phyloP scores from a whole-genome alignment of 345 rosid species.

The Moricandia arvensis region DNA sequence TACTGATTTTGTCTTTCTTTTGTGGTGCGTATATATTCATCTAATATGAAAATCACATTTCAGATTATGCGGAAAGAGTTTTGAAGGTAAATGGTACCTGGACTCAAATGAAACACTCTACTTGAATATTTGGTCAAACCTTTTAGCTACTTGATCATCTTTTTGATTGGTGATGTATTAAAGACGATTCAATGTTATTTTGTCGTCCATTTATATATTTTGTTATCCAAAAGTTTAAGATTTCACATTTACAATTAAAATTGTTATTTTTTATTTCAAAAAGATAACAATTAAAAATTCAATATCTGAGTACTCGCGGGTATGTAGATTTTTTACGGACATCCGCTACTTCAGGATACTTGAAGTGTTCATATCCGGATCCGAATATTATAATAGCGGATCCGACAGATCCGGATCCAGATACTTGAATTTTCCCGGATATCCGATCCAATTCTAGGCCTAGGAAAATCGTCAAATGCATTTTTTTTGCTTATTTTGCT shows the following conservation, averaged over 20 bases:
- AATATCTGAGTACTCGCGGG: not conserved
- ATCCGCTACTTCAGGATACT: not conserved
- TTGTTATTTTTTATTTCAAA: too few species aligned
- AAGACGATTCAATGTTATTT: not conserved
- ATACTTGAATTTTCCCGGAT: not conserved
- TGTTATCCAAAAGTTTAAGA: not conserved
- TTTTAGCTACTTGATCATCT: not conserved
- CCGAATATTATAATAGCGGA: not conserved
- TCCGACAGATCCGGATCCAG: not conserved
- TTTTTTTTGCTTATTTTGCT: too few species aligned
- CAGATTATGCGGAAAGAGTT: not conserved
- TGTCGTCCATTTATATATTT: not conserved
- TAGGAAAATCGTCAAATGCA: too few species aligned
- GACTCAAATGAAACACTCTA: not conserved
- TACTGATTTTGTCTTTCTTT: too few species aligned
- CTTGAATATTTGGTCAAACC: not conserved
- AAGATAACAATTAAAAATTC: too few species aligned
- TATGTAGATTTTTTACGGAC: not conserved
- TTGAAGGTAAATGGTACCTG: too few species aligned
- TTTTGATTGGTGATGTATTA: not conserved
- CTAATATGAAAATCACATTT: not conserved
- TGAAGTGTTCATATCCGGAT: not conserved
- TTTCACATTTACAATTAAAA: too few species aligned
- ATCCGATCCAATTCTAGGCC: not conserved
- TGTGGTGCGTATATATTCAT: not conserved